Evolutionary conservation across 2,329 filamentous ascomycete species (phyloP), one percentile per base, ranked within the genome.

Genomic region (Fusarium nodosum): DNA sequence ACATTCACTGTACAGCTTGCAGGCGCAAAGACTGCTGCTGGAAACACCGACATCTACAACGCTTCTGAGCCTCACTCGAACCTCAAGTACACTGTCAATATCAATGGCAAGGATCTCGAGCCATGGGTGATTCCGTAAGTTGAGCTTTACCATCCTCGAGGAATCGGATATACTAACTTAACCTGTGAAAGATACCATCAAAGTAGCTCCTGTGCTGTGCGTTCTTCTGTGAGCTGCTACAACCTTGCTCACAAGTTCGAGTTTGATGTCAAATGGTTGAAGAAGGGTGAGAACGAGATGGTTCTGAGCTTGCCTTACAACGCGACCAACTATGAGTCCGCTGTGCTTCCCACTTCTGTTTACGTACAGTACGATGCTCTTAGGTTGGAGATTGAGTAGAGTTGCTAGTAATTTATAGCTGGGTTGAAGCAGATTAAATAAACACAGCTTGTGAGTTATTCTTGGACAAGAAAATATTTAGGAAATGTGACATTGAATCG

Each of bases 361-460:
- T 91, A 91, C 75, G 84, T 91, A 8, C 88, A 91, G 79, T 91
- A 91, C 67, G 88, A 91, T 78, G 88, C 89, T 3, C 71, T 91
- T 73, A 81, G 88, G 52, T 71, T 91, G 47, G 88, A 91, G 72
- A 74, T 90, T 46, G 67, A 76, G n/a, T 65, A 66, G 26, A 46
- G 22, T n/a, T 68, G 24, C 46, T 51, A 11, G n/a, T 18, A 22
- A n/a, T 46, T n/a, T 10, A 20, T 38, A 13, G 34, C 20, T 46
- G 24, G 26, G 9, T 38, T 45, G 28, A 46, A 30, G 20, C 20
- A 12, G 20, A 26, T 34, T 13, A 22, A 36, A 50, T 39, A 20
- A 39, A 58, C 8, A 6, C 7, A 39, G 10, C 31, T 30, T 20
- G 18, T 12, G 20, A 38, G 16, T 42, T 48, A n/a, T n/a, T 15